Evolutionary conservation across 352 stramenopile genomes (phyloP).

Genomic region (Phytophthora sp.): DNA sequence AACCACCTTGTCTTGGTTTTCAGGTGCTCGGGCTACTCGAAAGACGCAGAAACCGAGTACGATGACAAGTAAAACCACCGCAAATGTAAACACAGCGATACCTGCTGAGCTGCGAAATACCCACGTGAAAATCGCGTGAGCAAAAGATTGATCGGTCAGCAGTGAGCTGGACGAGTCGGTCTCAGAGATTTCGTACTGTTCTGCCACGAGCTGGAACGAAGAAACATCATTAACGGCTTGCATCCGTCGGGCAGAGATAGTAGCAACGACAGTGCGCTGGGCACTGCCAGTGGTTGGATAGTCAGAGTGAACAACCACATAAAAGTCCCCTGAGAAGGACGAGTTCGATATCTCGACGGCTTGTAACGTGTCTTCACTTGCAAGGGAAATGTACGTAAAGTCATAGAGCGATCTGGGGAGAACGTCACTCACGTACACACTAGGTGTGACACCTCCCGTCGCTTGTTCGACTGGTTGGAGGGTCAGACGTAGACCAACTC

Average conservation of each 20-base stretch:
- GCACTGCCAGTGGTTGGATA: constrained; percentile 36
- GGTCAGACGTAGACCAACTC: constrained; percentile 46
- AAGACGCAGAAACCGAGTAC: constrained; percentile 58
- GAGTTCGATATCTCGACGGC: constrained; percentile 54
- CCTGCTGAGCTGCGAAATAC: constrained; percentile 53
- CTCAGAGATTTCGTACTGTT: constrained; percentile 44
- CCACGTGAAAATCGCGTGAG: constrained; percentile 52
- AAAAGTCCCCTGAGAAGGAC: constrained; percentile 72
- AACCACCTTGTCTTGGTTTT: constrained; percentile 69
- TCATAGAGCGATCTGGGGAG: constrained; percentile 78
- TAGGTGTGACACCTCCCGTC: constrained; percentile 35
- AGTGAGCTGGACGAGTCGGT: constrained; percentile 15
- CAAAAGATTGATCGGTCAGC: constrained; percentile 63
- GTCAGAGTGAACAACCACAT: constrained; percentile 76
- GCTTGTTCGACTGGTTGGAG: constrained; percentile 29
- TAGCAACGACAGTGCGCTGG: constrained; percentile 21
- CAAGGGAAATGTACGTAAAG: constrained; percentile 66
- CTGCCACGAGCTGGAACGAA: constrained; percentile 50
- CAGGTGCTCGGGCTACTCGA: constrained; percentile 58
- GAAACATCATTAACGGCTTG: background rate
- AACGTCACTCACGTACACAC: constrained; percentile 76
- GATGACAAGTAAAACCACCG: constrained; percentile 43
- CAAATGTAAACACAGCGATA: constrained; percentile 55
- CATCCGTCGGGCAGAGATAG: constrained; percentile 11
- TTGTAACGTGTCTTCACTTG: constrained; percentile 34